A percentile compares a stretch with the other conserved stretches of the same genome.
These are phyloP conservation scores for Umbilicus rupestris DNA, from an alignment of 164 flowering plant species.

Conservation along the genomic window DNA sequence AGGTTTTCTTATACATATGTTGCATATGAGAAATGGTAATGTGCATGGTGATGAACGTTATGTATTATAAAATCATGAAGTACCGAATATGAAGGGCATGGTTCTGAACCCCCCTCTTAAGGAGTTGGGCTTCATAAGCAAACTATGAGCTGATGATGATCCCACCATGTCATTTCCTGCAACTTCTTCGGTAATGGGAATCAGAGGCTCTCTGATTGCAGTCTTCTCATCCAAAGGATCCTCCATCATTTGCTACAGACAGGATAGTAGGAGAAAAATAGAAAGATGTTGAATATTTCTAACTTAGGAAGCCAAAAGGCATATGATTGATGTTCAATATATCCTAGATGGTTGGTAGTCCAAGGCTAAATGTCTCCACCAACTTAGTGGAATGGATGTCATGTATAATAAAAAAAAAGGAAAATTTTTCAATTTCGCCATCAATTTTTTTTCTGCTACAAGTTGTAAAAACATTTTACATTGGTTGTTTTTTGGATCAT, in stretches of 20 bases:
- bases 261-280: neutral
- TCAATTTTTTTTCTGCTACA: too few relatives aligned
- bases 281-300: neutral
- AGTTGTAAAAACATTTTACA: too few relatives aligned
- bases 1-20: neutral
- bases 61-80: neutral
- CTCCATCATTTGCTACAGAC: neutral
- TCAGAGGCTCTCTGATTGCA: neutral
- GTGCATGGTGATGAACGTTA: neutral
- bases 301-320: neutral
- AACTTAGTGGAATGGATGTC: conserved; percentile 6
- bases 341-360: neutral
- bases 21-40: neutral
- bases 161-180: neutral
- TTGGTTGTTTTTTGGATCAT: too few relatives aligned
- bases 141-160: neutral
- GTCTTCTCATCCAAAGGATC: neutral
- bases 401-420: too few relatives aligned
- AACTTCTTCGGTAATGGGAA: neutral
- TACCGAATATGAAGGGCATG: conserved; percentile 37
- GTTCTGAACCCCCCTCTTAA: conserved; percentile 31
- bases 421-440: too few relatives aligned
- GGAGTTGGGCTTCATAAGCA: neutral
- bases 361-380: neutral
- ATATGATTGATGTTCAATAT: neutral